Evolutionary conservation across 495 filamentous ascomycete species (phyloP).

Genomic region (Tuber umbilicatum): DNA sequence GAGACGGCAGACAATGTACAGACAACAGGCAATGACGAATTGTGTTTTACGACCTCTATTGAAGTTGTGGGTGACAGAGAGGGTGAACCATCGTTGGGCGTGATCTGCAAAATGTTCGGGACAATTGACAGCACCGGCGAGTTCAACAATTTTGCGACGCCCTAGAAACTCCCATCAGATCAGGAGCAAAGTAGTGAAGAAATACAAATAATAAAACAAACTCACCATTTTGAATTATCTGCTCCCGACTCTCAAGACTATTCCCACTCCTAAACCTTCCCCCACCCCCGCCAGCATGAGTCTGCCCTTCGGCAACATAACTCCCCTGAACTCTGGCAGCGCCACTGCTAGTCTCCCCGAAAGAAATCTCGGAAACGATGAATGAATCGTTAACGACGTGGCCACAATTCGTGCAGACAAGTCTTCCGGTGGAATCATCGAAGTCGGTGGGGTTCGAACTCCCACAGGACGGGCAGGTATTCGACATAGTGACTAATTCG

Average conservation of each 20-base stretch:
- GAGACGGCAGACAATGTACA: conserved; percentile 78
- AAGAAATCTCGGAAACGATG: conserved; percentile 84
- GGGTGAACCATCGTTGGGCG: conserved; percentile 55
- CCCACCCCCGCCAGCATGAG: conserved; percentile 57
- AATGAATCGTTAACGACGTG: conserved; percentile 70
- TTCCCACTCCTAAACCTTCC: conserved; percentile 53
- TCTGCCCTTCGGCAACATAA: conserved; percentile 75
- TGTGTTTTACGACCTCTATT: conserved; percentile 79
- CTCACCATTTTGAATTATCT: conserved; percentile 60
- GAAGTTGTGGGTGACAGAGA: conserved; percentile 71
- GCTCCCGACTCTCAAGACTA: conserved; percentile 60
- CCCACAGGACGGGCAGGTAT: conserved; percentile 36
- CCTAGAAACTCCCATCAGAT: conserved; percentile 37
- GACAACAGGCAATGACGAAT: conserved; percentile 73
- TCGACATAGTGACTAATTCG: conserved; percentile 9
- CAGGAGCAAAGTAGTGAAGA: not conserved
- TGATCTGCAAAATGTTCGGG: conserved; percentile 38
- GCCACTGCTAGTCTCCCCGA: conserved; percentile 74
- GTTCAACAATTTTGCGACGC: conserved; percentile 50
- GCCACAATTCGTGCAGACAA: conserved; percentile 75
- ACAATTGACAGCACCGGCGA: conserved; percentile 47
- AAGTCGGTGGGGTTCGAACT: conserved; percentile 42
- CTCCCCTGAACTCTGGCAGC: conserved; percentile 87
- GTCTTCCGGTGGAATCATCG: conserved; percentile 37
- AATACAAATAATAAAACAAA: conserved; percentile 11